phyloP scores from a whole-genome alignment of 306 rosid species.

The Glycyrrhiza uralensis region DNA sequence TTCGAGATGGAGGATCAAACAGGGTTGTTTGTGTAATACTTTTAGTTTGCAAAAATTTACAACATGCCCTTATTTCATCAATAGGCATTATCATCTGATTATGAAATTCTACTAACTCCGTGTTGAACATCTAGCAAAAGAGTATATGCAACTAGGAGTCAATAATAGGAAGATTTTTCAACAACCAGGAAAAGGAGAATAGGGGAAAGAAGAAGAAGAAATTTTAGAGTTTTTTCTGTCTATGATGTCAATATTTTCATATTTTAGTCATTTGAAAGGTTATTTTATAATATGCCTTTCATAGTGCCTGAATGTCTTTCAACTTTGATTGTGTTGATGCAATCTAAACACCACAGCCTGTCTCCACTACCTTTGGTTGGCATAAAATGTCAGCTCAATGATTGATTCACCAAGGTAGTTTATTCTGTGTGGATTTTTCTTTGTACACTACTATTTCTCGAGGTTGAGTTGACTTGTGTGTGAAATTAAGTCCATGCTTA shows the following conservation, averaged over 20 bases:
- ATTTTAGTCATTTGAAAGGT: neutral
- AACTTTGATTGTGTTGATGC: constrained; percentile 7
- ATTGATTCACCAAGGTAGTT: neutral
- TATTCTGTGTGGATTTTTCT: neutral
- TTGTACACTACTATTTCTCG: neutral
- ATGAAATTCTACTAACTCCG: neutral
- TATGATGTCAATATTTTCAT: constrained; percentile 10
- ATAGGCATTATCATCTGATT: neutral
- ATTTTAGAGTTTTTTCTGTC: neutral
- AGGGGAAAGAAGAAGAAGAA: neutral
- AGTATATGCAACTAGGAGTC: neutral
- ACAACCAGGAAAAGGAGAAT: neutral
- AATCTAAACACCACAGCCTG: neutral
- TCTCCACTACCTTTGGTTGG: neutral
- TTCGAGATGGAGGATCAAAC: neutral
- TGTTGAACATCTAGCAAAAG: neutral
- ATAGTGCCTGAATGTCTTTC: neutral
- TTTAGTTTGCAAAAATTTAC: neutral
- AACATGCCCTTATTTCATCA: neutral
- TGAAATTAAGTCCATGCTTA: neutral
- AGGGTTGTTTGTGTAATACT: neutral
- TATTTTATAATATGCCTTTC: neutral
- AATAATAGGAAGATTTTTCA: neutral
- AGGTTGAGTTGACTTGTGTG: neutral
- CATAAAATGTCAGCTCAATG: neutral